A percentile compares a stretch with the other conserved stretches of the same genome.
These are phyloP conservation scores for Aspergillus olivimuriae DNA, from an alignment of 495 filamentous ascomycete species.

Conservation along the genomic window DNA sequence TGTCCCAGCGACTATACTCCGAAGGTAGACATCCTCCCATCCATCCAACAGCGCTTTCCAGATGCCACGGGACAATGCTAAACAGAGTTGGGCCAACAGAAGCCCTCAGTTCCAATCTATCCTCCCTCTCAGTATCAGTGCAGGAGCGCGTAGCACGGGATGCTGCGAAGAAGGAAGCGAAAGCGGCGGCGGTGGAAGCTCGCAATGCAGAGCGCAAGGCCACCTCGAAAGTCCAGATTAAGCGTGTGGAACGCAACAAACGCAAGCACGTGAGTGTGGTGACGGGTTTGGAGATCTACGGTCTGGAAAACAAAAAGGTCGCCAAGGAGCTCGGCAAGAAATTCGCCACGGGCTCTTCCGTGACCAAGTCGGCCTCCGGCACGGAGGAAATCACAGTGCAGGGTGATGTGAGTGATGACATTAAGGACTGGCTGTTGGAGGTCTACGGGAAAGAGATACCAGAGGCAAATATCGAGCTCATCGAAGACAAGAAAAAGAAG, in stretches of 20 bases:
- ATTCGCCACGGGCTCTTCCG: constrained; percentile 84
- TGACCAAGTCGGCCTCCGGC: constrained; percentile 80
- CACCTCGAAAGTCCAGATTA: constrained; percentile 78
- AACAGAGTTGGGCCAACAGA: no score
- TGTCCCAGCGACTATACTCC: constrained; percentile 78
- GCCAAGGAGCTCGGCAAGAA: constrained; percentile 43
- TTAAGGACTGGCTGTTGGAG: constrained; percentile 84
- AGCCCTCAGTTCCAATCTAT: constrained; percentile 72
- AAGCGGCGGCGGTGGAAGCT: constrained; percentile 75
- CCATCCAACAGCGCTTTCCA: no score
- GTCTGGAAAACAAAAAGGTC: constrained; percentile 87
- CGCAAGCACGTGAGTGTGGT: constrained; percentile 91
- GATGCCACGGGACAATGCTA: no score
- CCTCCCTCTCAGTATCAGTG: constrained; percentile 77
- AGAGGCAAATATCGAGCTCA: constrained; percentile 86
- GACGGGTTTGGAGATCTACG: constrained; percentile 82
- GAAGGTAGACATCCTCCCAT: no score
- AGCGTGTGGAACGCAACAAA: constrained; percentile 96
- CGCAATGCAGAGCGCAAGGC: constrained; percentile 72
- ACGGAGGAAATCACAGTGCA: constrained; percentile 97
- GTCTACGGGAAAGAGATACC: constrained; percentile 75
- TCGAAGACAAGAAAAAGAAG: constrained; percentile 82
- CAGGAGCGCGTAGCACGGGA: constrained; percentile 91
- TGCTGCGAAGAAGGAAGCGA: constrained; percentile 88
- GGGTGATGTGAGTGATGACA: constrained; percentile 92